Evolutionary conservation across 2,329 filamentous ascomycete genomes (phyloP).

Genomic region (Ophiostoma fasciatum): DNA sequence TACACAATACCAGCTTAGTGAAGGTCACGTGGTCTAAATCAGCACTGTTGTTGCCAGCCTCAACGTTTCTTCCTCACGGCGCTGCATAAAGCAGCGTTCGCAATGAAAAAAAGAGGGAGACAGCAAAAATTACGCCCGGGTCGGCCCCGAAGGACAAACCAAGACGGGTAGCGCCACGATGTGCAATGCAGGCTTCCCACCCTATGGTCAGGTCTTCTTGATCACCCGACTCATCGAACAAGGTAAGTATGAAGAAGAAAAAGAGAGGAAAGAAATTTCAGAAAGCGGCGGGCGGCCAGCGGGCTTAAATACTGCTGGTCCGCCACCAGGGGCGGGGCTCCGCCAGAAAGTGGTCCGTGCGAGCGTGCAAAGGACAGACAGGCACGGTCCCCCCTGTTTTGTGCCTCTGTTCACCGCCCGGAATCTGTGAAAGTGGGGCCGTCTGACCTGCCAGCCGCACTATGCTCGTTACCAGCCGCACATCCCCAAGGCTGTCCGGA

Average conservation of each 20-base stretch:
- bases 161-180: conserved; percentile 14
- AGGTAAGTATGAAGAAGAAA: conserved; percentile 15
- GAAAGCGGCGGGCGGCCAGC: conserved; percentile 4
- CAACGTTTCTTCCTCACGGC: conserved; percentile 8
- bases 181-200: conserved; percentile 16
- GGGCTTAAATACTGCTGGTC: conserved; percentile 4
- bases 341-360: conserved; percentile 11
- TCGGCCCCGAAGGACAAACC: conserved; percentile 15
- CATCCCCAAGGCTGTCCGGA: conserved; percentile 11
- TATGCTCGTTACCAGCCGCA: conserved; percentile 1
- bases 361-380: conserved; percentile 4
- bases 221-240: conserved; percentile 16
- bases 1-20: background rate
- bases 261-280: conserved; percentile 5
- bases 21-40: too few species aligned
- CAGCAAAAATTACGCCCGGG: conserved; percentile 15
- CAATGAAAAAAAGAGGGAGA: conserved; percentile 12
- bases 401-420: conserved; percentile 7
- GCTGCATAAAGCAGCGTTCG: conserved; percentile 8
- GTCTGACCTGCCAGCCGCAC: too few species aligned
- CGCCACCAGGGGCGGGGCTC: too few species aligned
- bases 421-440: background rate
- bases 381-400: background rate
- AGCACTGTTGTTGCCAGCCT: too few species aligned
- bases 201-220: conserved; percentile 15